phyloP scores from a whole-genome alignment of 768 basidiomycete species.

The Chalciporus sphaerocephalus region DNA sequence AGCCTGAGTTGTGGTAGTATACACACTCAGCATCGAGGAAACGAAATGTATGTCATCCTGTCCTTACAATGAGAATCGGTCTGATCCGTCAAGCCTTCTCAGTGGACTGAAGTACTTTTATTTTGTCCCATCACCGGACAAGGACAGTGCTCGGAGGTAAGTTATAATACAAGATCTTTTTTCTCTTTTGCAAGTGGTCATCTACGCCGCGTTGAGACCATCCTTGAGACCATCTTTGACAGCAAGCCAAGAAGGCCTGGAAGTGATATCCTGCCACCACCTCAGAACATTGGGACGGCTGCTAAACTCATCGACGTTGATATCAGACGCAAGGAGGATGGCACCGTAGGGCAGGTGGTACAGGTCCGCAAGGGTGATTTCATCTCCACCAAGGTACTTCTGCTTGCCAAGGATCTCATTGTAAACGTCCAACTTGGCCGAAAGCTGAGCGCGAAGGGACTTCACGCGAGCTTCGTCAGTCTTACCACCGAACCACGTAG shows the following conservation, averaged over 20 bases:
- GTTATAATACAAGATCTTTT: too few relatives aligned
- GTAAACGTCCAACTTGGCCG: slow-evolving; percentile 30
- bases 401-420: slow-evolving; percentile 33
- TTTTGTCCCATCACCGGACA: too few relatives aligned
- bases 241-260: slow-evolving; percentile 42
- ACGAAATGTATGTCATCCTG: too few relatives aligned
- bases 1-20: too few relatives aligned
- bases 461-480: slow-evolving; percentile 33
- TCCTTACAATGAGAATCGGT: too few relatives aligned
- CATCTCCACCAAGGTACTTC: slow-evolving; percentile 35
- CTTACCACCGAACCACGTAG: slow-evolving; percentile 30
- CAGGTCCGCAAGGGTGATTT: slow-evolving; percentile 20
- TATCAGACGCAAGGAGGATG: slow-evolving; percentile 1
- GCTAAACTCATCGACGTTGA: slow-evolving; percentile 13
- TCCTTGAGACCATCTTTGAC: slow-evolving; percentile 41
- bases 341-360: slow-evolving; percentile 19
- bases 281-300: slow-evolving; percentile 20
- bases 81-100: too few relatives aligned
- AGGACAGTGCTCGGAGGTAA: too few relatives aligned
- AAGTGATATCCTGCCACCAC: slow-evolving; percentile 48
- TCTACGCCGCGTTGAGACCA: too few relatives aligned
- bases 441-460: slow-evolving; percentile 27
- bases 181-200: too few relatives aligned
- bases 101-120: too few relatives aligned
- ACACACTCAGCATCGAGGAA: too few relatives aligned